phyloP scores from a whole-genome alignment of 768 basidiomycete genomes.

The Collybia nuda region DNA sequence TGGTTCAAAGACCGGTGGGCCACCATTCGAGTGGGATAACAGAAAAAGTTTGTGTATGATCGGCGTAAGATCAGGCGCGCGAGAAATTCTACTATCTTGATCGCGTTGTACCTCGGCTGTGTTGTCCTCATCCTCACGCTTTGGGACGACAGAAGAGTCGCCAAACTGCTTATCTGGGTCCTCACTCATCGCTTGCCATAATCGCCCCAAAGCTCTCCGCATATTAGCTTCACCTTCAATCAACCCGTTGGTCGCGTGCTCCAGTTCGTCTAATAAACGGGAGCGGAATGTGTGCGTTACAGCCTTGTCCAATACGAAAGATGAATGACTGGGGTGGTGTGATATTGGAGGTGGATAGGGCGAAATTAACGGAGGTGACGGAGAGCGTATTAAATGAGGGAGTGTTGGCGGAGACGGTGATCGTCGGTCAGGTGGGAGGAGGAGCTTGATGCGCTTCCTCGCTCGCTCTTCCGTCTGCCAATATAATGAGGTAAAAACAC shows the following conservation, averaged over 20 bases:
- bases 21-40: constrained; percentile 45
- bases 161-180: constrained; percentile 46
- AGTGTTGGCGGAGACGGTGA: constrained; percentile 73
- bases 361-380: constrained; percentile 73
- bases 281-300: constrained; percentile 85
- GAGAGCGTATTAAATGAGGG: constrained; percentile 73
- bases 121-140: constrained; percentile 69
- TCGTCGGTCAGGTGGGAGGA: constrained; percentile 61
- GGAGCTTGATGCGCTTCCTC: constrained; percentile 70
- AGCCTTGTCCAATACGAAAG: constrained; percentile 84
- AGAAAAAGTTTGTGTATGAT: constrained; percentile 69
- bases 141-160: constrained; percentile 52
- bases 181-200: constrained; percentile 83
- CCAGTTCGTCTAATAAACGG: constrained; percentile 72
- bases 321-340: constrained; percentile 75
- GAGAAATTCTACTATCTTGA: constrained; percentile 42
- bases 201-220: constrained; percentile 69
- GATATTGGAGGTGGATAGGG: constrained; percentile 71
- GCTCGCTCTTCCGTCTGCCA: constrained; percentile 78
- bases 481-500: constrained; percentile 12
- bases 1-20: constrained; percentile 48
- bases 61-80: constrained; percentile 68
- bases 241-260: constrained; percentile 78
- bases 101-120: constrained; percentile 42
- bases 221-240: constrained; percentile 81